These are phyloP conservation scores for Microthyrium microscopicum DNA, from an alignment of 2,329 filamentous ascomycete species.

Conservation along the genomic window DNA sequence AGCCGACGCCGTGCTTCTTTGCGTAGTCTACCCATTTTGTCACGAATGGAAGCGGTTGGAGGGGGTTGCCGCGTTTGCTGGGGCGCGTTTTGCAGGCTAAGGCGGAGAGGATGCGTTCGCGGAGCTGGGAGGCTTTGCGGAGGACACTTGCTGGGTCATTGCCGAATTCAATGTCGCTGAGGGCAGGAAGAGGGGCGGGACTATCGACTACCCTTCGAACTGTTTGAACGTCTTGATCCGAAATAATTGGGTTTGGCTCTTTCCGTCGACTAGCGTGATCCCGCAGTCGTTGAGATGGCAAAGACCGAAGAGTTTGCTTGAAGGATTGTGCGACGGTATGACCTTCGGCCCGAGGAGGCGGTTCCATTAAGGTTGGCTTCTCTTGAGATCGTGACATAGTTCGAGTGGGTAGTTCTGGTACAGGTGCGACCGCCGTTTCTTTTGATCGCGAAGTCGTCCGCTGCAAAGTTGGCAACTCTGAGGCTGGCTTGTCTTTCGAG, in stretches of 20 bases:
- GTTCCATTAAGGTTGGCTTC: constrained; percentile 1
- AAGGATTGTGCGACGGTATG: not conserved
- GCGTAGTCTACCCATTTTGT: constrained; percentile 80
- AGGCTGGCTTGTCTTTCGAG: no score
- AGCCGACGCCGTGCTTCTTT: constrained; percentile 71
- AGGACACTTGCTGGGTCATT: constrained; percentile 30
- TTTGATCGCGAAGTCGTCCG: not conserved
- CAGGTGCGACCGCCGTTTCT: not conserved
- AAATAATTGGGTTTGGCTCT: not conserved
- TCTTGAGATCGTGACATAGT: not conserved
- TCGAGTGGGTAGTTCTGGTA: not conserved
- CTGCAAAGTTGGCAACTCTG: no score
- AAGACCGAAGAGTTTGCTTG: no score
- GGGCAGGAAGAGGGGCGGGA: not conserved
- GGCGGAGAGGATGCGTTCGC: constrained; percentile 28
- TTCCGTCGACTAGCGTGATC: not conserved
- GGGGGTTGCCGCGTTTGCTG: constrained; percentile 30
- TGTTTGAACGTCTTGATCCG: not conserved
- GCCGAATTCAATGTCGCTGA: no score
- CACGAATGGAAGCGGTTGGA: constrained; percentile 40
- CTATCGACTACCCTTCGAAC: not conserved
- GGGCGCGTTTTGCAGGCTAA: constrained; percentile 21
- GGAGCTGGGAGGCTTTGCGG: constrained; percentile 25
- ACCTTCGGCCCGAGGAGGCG: constrained; percentile 1
- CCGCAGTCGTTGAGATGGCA: no score